A percentile compares a stretch with the other conserved stretches of the same genome.
phyloP scores from a whole-genome alignment of 2,329 filamentous ascomycete genomes.

The Apiospora pterosperma region DNA sequence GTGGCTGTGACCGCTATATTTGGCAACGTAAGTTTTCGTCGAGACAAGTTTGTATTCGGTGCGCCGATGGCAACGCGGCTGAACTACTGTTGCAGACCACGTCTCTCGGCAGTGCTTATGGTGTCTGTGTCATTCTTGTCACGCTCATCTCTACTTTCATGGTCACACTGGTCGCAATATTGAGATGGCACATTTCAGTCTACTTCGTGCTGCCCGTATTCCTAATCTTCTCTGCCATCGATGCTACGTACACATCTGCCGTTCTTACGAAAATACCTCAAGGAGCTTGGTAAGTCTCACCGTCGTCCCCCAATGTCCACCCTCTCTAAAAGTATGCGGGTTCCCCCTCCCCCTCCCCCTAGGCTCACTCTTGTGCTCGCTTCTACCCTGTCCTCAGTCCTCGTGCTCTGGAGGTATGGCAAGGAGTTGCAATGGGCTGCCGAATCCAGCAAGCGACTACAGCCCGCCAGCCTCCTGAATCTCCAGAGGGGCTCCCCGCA shows the following conservation, averaged over 20 bases:
- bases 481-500: background rate
- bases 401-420: conserved; percentile 73
- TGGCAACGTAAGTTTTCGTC: conserved; percentile 12
- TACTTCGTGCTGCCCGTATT: conserved; percentile 56
- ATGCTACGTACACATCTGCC: conserved; percentile 64
- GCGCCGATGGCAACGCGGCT: background rate
- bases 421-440: conserved; percentile 72
- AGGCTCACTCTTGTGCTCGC: conserved; percentile 68
- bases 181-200: conserved; percentile 63
- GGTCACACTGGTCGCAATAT: conserved; percentile 64
- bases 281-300: conserved; percentile 48
- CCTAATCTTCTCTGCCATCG: conserved; percentile 57
- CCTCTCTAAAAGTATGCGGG: background rate
- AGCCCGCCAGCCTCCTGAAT: background rate
- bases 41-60: too few species aligned
- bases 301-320: background rate
- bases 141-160: conserved; percentile 72
- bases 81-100: conserved; percentile 44
- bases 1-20: conserved; percentile 68
- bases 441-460: conserved; percentile 55
- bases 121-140: conserved; percentile 72
- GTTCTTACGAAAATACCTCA: conserved; percentile 67
- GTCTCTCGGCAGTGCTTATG: conserved; percentile 66
- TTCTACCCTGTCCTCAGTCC: conserved; percentile 54
- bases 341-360: background rate